Evolutionary conservation across 225 moss, liverwort and hornwort species (phyloP).

Genomic region (Climacium dendroides): DNA sequence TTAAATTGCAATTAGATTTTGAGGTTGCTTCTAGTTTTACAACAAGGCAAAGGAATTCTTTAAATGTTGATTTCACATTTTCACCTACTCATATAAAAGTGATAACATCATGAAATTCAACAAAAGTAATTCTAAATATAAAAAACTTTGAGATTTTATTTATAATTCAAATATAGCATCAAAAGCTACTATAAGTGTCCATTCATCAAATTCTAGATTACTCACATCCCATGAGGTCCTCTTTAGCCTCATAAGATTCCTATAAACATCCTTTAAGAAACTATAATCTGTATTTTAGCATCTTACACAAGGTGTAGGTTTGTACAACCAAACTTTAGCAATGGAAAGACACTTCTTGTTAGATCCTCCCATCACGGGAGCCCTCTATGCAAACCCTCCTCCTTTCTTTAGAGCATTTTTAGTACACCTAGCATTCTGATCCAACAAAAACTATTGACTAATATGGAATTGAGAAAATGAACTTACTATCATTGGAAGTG

Average conservation of each 20-base stretch:
- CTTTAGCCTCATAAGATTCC: not conserved
- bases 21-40: not conserved
- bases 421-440: accelerated
- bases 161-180: no score
- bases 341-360: not conserved
- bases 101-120: no score
- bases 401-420: not conserved
- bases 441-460: not conserved
- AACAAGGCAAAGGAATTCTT: not conserved
- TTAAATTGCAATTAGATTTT: not conserved
- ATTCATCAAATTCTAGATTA: not conserved
- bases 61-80: not conserved
- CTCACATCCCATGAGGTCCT: not conserved
- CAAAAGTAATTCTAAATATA: no score
- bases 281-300: accelerated
- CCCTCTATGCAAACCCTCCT: not conserved
- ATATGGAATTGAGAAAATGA: not conserved
- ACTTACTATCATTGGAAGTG: not conserved
- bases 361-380: accelerated
- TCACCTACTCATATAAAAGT: not conserved
- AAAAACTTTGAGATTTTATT: no score
- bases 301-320: not conserved
- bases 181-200: not conserved
- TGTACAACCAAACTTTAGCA: accelerated
- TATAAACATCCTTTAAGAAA: not conserved